Base-by-base conservation (phyloP, 139 green algal species). In the Chlorokybus atmophyticus region DNA sequence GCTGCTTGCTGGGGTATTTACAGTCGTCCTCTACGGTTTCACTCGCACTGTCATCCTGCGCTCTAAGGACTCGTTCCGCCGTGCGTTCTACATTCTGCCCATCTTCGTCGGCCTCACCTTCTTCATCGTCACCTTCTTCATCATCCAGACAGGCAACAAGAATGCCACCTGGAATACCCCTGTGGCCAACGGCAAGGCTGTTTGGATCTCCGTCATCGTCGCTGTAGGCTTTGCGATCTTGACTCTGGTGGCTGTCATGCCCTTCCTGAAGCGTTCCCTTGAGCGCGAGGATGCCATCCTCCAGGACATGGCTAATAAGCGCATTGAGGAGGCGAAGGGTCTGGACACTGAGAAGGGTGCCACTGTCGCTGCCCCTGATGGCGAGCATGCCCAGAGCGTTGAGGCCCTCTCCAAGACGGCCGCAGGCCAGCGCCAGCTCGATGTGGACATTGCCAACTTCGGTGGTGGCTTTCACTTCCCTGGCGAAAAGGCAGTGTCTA, bases 121-220 rank as follows among this genome's bases (percentile, higher is more conserved):
- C 23, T 76, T 76, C 44, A 26, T 84, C 8, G 77, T 74, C 44
- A 49, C 57, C 2, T 74, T 79, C 51, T 82, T 81, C 58, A 77
- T 87, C 59, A 77, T 82, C 40, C 72, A 82, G 59, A 83, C 76
- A 27, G 70, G 68, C 40, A 39, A 58, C 55, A 56, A 56, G 21
- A 44, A 44, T 17, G 38, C 38, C 38, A 44, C 14, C 38, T 44
- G 38, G 38, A 17, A 44, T 17, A 44, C 39, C 5, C 6, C 41
- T 14, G 26, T n/a, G 24, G 19, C 25, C 42, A 7, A 44, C 38
- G 38, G 17, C 38, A 44, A 44, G 38, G 14, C 10, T 27, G 32
- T 82, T 0, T 67, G 75, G 4, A 52, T 47, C 0, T 10, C 29
- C 2, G 24, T 56, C 17, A 56, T 57, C 8, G 59, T 80, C 41